Base-by-base conservation (phyloP, 257 asterid species). In the Petunia secreta region DNA sequence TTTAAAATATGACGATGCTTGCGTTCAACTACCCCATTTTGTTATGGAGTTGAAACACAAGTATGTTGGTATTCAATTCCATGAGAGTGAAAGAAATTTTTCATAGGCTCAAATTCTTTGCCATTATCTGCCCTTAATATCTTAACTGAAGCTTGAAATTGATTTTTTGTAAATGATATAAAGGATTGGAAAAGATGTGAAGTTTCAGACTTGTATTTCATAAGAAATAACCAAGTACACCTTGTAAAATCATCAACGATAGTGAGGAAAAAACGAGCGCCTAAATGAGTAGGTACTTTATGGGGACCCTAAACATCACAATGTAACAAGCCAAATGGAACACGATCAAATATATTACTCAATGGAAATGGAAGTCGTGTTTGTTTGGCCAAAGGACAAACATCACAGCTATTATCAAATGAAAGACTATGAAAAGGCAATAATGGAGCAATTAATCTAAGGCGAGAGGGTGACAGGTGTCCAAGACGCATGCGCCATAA, bases 281-380 rank as follows among this genome's bases (percentile, higher is more conserved):
- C 50, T 1, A 3, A 46, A 15, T 60, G 64, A n/a, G 54, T 75
- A 43, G 66, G 55, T 37, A 55, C 36, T 74, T 48, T 10, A 39
- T 65, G 73, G 4, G 25, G 58, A 13, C 75, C 79, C 85, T 52
- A 82, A 75, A 77, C 48, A 66, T 82, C 48, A 2, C 58, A 60
- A 74, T 79, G 63, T n/a, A 82, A 67, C 9, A 79, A 54, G 10
- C 73, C 69, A 74, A 83, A 62, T 5, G 36, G 58, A 60, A 66
- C 37, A 50, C 10, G 2, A 60, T 83, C 13, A 46, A 44, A 34
- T 46, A 63, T 73, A 38, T 43, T n/a, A 79, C 83, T 71, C 34
- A 6, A 60, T 1, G 73, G 44, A 73, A 83, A 71, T 50, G 77
- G 68, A 38, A 79, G 41, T 5, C 71, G 3, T 6, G 71, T 67